Base-by-base conservation (phyloP, 495 filamentous ascomycete species). In the Copromyces sp. region DNA sequence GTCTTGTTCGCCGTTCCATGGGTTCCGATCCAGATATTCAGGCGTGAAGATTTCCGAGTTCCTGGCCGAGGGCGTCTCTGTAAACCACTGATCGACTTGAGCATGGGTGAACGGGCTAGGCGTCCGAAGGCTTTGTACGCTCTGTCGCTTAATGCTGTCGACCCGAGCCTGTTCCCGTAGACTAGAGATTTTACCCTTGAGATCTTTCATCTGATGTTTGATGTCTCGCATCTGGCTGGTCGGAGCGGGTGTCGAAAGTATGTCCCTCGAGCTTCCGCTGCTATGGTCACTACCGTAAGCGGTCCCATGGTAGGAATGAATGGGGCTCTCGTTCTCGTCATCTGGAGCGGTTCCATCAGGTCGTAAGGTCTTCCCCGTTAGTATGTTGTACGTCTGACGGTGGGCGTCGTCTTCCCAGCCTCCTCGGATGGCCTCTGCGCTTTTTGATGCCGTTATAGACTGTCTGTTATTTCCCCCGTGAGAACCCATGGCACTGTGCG, bases 181-280 rank as follows among this genome's bases (percentile, higher is more conserved):
- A 12, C 86, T 91, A 4, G 94, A 97, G 29, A 99, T 93, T 75
- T 94, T 93, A 69, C 95, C 95, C 76, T 95, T 94, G 35, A 99
- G 84, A 74, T 94, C 94, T 75, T 94, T 90, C 91, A 98, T 95
- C 82, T 99, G 94, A 74, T 94, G 91, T 70, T 92, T 91, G 17
- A 98, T 84, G 77, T 93, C 92, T 35, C 92, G 88, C 81, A 97
- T 93, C 76, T 94, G 92, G 37, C 87, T 83, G 40, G 89, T 87
- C 17, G 88, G 89, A 37, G 83, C 80, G 17, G 89, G 87, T 71
- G 87, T 79, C 69, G 80, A 84, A 3, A 89, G 73, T 8, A 79
- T 82, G 39, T 80, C 80, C n/a, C 71, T 75, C 35, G 65, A 70
- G 39, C 72, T 73, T 9, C 35, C 69, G 24, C 61, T 71, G 17